These are phyloP conservation scores for Albugo laibachii DNA, from an alignment of 352 stramenopile genomes.

Conservation along the genomic window DNA sequence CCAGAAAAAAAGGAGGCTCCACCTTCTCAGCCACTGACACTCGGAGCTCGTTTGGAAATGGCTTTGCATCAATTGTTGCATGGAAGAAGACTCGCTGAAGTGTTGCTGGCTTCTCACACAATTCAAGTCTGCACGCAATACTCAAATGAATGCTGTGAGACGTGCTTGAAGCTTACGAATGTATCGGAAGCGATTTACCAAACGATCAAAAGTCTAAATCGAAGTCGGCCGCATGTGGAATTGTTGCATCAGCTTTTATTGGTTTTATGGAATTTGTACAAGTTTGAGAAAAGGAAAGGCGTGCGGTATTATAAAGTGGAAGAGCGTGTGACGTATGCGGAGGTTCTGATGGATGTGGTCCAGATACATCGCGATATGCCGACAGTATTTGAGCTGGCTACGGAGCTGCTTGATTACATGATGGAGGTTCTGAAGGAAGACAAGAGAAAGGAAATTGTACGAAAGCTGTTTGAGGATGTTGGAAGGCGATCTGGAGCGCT, in stretches of 20 bases:
- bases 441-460: background rate
- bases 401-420: slow-evolving; percentile 39
- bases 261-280: slow-evolving; percentile 75
- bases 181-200: slow-evolving; percentile 82
- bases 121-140: slow-evolving; percentile 85
- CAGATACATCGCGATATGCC: slow-evolving; percentile 89
- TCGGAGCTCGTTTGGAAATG: slow-evolving; percentile 40
- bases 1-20: slow-evolving; percentile 3
- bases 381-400: slow-evolving; percentile 51
- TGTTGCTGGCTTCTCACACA: slow-evolving; percentile 82
- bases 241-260: slow-evolving; percentile 77
- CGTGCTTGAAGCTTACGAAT: slow-evolving; percentile 58
- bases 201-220: slow-evolving; percentile 86
- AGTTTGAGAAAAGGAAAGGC: slow-evolving; percentile 26
- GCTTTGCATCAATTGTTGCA: slow-evolving; percentile 53
- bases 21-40: slow-evolving; percentile 17
- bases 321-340: slow-evolving; percentile 43
- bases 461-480: background rate
- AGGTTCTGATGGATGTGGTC: slow-evolving; percentile 85
- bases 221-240: slow-evolving; percentile 87
- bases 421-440: slow-evolving; percentile 9
- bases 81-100: slow-evolving; percentile 77
- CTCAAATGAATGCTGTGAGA: slow-evolving; percentile 77
- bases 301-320: slow-evolving; percentile 17
- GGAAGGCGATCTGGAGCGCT: background rate